Base-by-base conservation (phyloP, 179 eudicot genomes). In the Beta lomatogona region DNA sequence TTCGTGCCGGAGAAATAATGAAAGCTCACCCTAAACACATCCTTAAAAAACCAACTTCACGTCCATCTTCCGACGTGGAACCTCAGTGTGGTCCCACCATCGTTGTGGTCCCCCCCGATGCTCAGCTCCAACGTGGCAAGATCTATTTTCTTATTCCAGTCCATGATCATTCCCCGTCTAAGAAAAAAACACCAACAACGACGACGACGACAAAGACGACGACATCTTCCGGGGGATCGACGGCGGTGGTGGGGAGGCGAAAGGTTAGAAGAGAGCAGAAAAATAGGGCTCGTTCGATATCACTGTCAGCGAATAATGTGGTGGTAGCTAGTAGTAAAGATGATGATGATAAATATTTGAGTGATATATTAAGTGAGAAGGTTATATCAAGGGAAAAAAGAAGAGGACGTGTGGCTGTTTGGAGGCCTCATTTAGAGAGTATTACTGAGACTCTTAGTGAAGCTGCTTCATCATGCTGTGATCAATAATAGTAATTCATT, bases 341-440 rank as follows among this genome's bases (percentile, higher is more conserved):
- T 25, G 79, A 81, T 22, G 90, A 92, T 8, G 98, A 95, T 87
- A 85, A 88, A 81, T 95, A 93, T 71, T 82, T 95, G 86, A 92
- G 89, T 63, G 99, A 95, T 57, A 87, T 94, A 59, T 53, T 91
- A 59, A 92, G 91, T 58, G 98, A 95, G 84, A 92, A 90, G 66
- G 86, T 73, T 0, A 52, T 87, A 15, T 88, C 97, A 10, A 89
- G 89, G 74, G 97, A 93, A 25, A 86, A 88, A 57, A 79, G 92
- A 80, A 83, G 99, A 58, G 97, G 98, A 6, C 88, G 97, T 8
- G 89, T 86, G 15, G 92, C 87, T 5, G 95, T 94, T n/a, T 95
- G 99, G 99, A 86, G 94, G 66, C 99, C 99, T 19, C 93, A 89
- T 79, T 84, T 95, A 59, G 93, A 95, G 85, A 94, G 98, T 86